These are phyloP conservation scores for Pythium coloratum DNA, from an alignment of 352 stramenopile species.

Conservation along the genomic window DNA sequence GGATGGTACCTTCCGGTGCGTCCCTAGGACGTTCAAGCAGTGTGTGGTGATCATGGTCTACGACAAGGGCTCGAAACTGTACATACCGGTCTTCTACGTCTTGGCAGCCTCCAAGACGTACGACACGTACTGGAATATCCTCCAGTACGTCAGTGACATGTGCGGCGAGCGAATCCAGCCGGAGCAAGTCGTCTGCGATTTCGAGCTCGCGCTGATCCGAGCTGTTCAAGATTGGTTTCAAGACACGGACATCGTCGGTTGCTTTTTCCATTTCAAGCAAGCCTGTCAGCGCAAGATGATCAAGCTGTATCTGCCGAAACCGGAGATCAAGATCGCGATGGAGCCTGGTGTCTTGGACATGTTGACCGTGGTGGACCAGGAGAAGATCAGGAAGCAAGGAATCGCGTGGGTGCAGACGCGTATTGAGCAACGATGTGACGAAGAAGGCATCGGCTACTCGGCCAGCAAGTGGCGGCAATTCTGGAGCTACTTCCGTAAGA, in stretches of 20 bases:
- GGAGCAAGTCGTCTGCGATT: too few species aligned
- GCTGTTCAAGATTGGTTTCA: too few species aligned
- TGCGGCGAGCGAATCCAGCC: too few species aligned
- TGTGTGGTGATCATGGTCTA: constrained; percentile 28
- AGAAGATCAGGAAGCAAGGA: neutral
- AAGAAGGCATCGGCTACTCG: constrained; percentile 6
- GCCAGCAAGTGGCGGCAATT: neutral
- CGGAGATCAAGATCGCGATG: constrained; percentile 19
- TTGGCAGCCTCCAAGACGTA: constrained; percentile 6
- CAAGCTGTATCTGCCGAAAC: constrained; percentile 6
- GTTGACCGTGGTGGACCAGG: constrained; percentile 9
- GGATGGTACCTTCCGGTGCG: constrained; percentile 26
- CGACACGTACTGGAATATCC: constrained; percentile 28
- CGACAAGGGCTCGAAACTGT: constrained; percentile 13
- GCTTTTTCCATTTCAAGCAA: constrained; percentile 31
- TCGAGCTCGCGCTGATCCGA: too few species aligned
- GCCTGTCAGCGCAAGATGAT: constrained; percentile 18
- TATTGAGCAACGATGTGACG: too few species aligned
- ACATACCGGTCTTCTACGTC: constrained; percentile 25
- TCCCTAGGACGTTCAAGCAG: constrained; percentile 17
- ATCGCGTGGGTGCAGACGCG: constrained; percentile 1
- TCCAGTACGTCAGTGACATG: neutral
- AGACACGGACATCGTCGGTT: constrained; percentile 5
- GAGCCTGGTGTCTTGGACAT: constrained; percentile 9
- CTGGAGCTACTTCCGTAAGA: constrained; percentile 14